phyloP scores from a whole-genome alignment of 306 rosid genomes.

The Acacia crassicarpa region DNA sequence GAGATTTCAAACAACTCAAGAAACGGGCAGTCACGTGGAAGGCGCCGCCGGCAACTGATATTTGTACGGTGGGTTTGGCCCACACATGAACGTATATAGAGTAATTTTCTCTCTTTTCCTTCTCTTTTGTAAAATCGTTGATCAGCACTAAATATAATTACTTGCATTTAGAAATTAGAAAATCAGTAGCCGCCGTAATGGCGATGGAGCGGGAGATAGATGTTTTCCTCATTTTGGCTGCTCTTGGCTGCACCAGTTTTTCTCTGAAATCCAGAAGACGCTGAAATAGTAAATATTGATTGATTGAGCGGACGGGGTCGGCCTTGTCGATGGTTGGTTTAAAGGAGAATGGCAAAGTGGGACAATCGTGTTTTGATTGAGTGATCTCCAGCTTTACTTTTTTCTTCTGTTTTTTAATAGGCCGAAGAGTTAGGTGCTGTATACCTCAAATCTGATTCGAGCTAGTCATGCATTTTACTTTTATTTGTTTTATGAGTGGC shows the following conservation, averaged over 20 bases:
- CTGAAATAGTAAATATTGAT: background rate
- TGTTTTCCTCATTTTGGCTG: background rate
- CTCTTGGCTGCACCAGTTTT: background rate
- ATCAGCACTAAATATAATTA: background rate
- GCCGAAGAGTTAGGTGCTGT: background rate
- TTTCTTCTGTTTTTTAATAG: background rate
- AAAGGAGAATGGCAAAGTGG: background rate
- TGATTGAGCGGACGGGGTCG: background rate
- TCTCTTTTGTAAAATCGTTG: background rate
- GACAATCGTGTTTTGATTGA: background rate
- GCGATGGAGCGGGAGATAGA: background rate
- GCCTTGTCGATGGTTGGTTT: background rate
- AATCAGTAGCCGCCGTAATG: background rate
- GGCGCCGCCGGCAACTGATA: conserved; percentile 46
- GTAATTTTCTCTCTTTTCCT: background rate
- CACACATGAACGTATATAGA: background rate
- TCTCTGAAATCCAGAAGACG: background rate
- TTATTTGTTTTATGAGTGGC: background rate
- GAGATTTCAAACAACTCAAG: conserved; percentile 45
- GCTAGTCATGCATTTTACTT: background rate
- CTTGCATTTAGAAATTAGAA: background rate
- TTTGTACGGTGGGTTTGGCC: conserved; percentile 49
- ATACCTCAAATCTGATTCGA: background rate
- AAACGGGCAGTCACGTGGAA: conserved; percentile 49
- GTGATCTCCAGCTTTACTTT: background rate